phyloP scores from a whole-genome alignment of 768 basidiomycete species.

The Gloeopeniophorella convolvens region DNA sequence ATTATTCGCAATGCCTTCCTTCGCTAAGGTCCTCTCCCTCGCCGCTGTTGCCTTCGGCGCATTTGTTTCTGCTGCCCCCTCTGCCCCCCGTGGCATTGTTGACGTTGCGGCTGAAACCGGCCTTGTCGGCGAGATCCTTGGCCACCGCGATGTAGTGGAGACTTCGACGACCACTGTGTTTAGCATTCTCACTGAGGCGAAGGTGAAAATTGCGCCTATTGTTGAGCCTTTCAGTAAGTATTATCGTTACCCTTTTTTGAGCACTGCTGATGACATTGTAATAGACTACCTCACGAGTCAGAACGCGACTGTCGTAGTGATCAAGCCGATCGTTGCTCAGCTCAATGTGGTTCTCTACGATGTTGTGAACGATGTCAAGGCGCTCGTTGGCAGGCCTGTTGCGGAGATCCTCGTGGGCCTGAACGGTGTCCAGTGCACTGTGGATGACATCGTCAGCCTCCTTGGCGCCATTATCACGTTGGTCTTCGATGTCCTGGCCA shows the following conservation, averaged over 20 bases:
- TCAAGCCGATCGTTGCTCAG: slow-evolving; percentile 22
- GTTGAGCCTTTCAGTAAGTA: not conserved
- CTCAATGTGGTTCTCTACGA: slow-evolving; percentile 24
- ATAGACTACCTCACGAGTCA: slow-evolving; percentile 24
- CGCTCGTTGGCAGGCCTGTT: slow-evolving; percentile 23
- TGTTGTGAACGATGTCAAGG: slow-evolving; percentile 24
- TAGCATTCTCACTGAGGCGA: not conserved
- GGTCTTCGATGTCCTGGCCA: not conserved
- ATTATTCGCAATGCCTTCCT: no score
- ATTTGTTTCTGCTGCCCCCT: no score
- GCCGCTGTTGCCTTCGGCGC: no score
- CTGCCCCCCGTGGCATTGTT: no score
- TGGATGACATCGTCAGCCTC: slow-evolving; percentile 22
- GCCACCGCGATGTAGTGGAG: not conserved
- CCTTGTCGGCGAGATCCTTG: no score
- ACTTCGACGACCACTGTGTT: no score
- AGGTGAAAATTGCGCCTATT: not conserved
- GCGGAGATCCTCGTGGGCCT: slow-evolving; percentile 25
- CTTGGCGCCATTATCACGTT: not conserved
- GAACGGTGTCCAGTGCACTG: slow-evolving; percentile 24
- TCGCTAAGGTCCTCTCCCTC: no score
- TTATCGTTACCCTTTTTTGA: not conserved
- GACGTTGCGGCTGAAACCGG: no score
- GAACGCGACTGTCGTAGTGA: slow-evolving; percentile 23
- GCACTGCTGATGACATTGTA: not conserved